Evolutionary conservation across 495 filamentous ascomycete species (phyloP).

Genomic region (Penicillium crystallinum): DNA sequence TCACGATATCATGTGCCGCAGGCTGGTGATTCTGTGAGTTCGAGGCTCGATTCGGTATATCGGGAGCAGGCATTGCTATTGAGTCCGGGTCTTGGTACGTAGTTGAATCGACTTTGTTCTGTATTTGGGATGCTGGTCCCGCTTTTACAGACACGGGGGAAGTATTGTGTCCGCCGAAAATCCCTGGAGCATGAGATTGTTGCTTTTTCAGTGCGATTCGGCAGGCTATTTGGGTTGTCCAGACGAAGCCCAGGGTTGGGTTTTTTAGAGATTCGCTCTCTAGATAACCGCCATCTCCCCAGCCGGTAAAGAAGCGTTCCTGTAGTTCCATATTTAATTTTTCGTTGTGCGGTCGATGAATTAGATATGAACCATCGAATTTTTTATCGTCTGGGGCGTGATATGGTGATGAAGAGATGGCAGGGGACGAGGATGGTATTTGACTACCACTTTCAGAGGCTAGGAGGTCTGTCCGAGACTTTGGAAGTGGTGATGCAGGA

Average conservation of each 20-base stretch:
- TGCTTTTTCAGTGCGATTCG: conserved; percentile 75
- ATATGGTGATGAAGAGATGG: conserved; percentile 26
- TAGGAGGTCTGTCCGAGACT: conserved; percentile 3
- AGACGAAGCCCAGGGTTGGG: conserved; percentile 79
- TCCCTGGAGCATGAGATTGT: conserved; percentile 4
- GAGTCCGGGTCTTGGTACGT: neutral
- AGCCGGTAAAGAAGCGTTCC: conserved; percentile 89
- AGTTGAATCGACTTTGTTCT: neutral
- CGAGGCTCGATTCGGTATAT: neutral
- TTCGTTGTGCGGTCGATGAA: conserved; percentile 38
- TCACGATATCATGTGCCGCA: conserved; percentile 24
- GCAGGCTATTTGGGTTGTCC: conserved; percentile 80
- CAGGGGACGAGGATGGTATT: conserved; percentile 22
- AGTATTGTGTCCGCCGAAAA: neutral
- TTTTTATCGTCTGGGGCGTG: conserved; percentile 33
- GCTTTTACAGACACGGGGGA: conserved; percentile 3
- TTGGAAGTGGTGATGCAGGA: conserved; percentile 18
- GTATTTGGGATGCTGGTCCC: neutral
- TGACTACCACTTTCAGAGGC: neutral
- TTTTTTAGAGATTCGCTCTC: conserved; percentile 56
- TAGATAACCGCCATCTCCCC: conserved; percentile 56
- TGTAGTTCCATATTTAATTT: conserved; percentile 77
- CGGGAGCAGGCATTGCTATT: conserved; percentile 1
- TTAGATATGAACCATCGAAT: conserved; percentile 37
- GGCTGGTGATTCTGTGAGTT: neutral